These are phyloP conservation scores for Actinomortierella wolfii DNA, from an alignment of 371 early-diverging fungal species.

Conservation along the genomic window DNA sequence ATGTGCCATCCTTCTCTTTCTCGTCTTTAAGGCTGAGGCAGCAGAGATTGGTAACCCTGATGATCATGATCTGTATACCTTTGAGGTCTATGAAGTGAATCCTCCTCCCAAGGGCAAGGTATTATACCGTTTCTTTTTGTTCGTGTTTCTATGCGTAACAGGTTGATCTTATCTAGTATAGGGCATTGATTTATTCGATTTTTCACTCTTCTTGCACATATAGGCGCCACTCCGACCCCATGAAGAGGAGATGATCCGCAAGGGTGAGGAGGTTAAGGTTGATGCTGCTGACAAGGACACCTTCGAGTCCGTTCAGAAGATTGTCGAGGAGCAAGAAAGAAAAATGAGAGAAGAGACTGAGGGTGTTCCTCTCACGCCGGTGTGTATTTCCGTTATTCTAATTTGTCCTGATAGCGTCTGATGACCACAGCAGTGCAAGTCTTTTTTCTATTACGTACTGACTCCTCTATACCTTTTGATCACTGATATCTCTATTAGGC, in stretches of 20 bases:
- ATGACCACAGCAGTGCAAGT: not conserved
- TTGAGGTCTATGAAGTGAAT: conserved; percentile 77
- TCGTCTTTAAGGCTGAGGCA: conserved; percentile 13
- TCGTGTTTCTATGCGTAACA: not conserved
- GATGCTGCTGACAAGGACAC: conserved; percentile 21
- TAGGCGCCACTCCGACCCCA: conserved; percentile 58
- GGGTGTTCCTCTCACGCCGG: conserved; percentile 20
- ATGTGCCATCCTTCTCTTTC: not conserved
- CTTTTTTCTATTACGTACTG: not conserved
- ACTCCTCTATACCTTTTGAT: not conserved
- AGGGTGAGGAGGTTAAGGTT: conserved; percentile 60
- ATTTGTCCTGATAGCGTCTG: not conserved
- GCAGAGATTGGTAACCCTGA: conserved; percentile 50
- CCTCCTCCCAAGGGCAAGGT: conserved; percentile 60
- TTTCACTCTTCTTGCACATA: too few relatives aligned
- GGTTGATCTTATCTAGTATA: too few relatives aligned
- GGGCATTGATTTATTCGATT: too few relatives aligned
- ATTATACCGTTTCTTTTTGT: conserved; percentile 17
- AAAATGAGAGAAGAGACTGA: conserved; percentile 28
- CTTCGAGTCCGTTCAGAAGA: conserved; percentile 33
- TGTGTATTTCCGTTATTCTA: conserved; percentile 9
- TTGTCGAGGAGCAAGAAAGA: conserved; percentile 29
- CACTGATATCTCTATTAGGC: conserved; percentile 6
- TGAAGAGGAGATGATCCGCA: conserved; percentile 63
- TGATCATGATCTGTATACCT: conserved; percentile 80